Conservation (phyloP, 1,284 basidiomycete species). For the Tilletia walkeri region DNA sequence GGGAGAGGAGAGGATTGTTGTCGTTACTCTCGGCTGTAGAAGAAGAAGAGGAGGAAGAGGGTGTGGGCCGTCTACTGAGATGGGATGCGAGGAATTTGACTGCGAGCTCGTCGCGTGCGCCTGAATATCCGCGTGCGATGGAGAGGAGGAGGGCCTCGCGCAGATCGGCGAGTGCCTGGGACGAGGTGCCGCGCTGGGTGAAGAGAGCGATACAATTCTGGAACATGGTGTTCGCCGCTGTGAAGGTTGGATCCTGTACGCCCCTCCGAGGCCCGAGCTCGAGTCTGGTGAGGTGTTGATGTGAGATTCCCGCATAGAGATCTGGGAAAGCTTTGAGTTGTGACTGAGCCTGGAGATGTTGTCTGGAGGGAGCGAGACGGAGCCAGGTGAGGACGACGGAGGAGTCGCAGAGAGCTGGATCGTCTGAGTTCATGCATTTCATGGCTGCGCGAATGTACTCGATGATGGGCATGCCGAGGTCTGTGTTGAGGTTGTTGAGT, state of each 20-base stretch:
- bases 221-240: background rate
- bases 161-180: background rate
- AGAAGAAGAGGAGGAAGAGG: background rate
- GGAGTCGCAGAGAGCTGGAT: conserved; percentile 20
- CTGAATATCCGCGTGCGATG: background rate
- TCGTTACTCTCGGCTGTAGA: background rate
- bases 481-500: conserved; percentile 23
- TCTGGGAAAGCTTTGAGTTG: background rate
- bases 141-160: background rate
- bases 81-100: background rate
- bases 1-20: background rate
- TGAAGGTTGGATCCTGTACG: background rate
- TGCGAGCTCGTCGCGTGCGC: background rate
- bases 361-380: conserved; percentile 29
- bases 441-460: conserved; percentile 30
- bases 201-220: conserved; percentile 1
- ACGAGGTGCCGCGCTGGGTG: background rate
- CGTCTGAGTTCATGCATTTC: conserved; percentile 25
- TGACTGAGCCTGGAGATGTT: background rate
- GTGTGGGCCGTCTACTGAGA: background rate
- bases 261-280: background rate
- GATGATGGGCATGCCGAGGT: conserved; percentile 21
- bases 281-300: background rate
- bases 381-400: conserved; percentile 27
- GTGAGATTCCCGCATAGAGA: background rate